Conservation (phyloP, 2,329 filamentous ascomycete species). For the Calonectria crousiana region DNA sequence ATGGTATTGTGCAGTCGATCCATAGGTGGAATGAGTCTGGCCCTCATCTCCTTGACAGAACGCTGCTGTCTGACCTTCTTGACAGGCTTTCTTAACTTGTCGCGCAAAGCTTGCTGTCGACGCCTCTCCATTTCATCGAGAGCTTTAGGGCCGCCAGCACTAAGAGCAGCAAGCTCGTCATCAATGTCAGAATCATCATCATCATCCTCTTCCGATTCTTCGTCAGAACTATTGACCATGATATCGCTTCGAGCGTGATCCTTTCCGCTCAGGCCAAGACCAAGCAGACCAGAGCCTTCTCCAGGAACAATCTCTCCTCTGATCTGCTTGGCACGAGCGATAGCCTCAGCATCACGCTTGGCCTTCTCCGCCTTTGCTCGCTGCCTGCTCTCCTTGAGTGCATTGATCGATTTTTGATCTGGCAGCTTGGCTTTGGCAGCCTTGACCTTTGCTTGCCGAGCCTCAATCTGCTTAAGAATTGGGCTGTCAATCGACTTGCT, state of each 20-base stretch:
- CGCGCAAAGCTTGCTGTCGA: slow-evolving; percentile 61
- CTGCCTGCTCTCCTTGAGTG: slow-evolving; percentile 78
- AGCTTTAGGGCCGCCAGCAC: slow-evolving; percentile 60
- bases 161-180: slow-evolving; percentile 60
- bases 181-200: slow-evolving; percentile 70
- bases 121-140: slow-evolving; percentile 61
- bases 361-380: slow-evolving; percentile 81
- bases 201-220: slow-evolving; percentile 78
- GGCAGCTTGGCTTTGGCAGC: slow-evolving; percentile 47
- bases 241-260: slow-evolving; percentile 87
- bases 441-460: slow-evolving; percentile 49
- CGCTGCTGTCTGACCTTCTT: slow-evolving; percentile 86
- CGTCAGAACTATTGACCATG: slow-evolving; percentile 89
- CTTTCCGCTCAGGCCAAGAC: slow-evolving; percentile 80
- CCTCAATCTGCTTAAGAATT: slow-evolving; percentile 60
- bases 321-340: slow-evolving; percentile 73
- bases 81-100: slow-evolving; percentile 76
- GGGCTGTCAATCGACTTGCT: slow-evolving; percentile 61
- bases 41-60: slow-evolving; percentile 93
- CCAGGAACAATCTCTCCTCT: slow-evolving; percentile 61
- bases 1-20: slow-evolving; percentile 87
- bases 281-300: slow-evolving; percentile 82
- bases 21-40: slow-evolving; percentile 90
- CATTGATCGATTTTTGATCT: slow-evolving; percentile 53
- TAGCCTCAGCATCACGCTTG: slow-evolving; percentile 77